These are phyloP conservation scores for Eucalyptus victrix DNA, from an alignment of 345 rosid species.

Conservation along the genomic window DNA sequence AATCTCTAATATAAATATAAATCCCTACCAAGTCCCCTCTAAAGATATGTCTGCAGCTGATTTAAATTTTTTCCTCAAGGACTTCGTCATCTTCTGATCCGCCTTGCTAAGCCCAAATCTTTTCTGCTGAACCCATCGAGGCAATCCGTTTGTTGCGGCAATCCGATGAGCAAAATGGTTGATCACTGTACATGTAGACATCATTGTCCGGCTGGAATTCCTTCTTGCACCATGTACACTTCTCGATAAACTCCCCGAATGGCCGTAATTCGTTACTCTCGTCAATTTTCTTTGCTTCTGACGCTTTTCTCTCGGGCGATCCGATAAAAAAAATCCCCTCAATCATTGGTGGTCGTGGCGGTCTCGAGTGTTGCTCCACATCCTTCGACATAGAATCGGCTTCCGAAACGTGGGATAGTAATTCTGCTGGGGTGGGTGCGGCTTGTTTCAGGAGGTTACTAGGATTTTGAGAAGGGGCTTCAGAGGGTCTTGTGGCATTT, in stretches of 20 bases:
- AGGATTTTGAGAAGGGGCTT: not conserved
- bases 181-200: constrained; percentile 14
- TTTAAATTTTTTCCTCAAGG: not conserved
- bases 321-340: not conserved
- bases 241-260: constrained; percentile 9
- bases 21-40: not conserved
- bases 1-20: not conserved
- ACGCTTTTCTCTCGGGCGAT: not conserved
- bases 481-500: not conserved
- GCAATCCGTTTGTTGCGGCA: constrained; percentile 12
- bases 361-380: not conserved
- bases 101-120: not conserved
- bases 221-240: constrained; percentile 20
- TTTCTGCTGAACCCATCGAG: constrained; percentile 15
- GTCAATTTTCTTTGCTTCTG: not conserved
- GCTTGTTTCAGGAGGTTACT: not conserved
- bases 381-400: not conserved
- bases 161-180: constrained; percentile 20
- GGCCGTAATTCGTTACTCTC: not conserved
- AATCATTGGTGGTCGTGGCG: not conserved
- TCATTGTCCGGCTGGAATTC: not conserved
- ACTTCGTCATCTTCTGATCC: not conserved
- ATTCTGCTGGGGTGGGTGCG: not conserved
- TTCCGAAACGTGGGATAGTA: not conserved
- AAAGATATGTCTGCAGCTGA: not conserved